Conservation (phyloP, 495 filamentous ascomycete species). For the Aspergillus biplanus region DNA sequence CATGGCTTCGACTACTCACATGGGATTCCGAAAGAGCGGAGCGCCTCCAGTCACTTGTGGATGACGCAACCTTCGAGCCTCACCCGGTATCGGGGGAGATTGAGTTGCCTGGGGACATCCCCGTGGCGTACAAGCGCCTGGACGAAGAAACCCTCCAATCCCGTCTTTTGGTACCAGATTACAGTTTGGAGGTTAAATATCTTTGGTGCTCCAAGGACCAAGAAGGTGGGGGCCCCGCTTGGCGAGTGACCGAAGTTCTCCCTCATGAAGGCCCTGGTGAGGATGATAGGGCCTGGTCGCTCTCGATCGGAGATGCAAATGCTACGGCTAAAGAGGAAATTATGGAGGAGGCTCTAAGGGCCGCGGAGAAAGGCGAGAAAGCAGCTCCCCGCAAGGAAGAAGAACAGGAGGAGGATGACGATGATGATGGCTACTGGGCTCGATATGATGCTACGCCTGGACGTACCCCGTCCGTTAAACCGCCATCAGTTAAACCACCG, state of each 20-base stretch:
- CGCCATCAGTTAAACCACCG: conserved; percentile 54
- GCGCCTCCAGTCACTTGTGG: conserved; percentile 65
- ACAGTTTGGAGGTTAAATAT: conserved; percentile 60
- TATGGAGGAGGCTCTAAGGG: conserved; percentile 43
- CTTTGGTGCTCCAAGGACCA: conserved; percentile 72
- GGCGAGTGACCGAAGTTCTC: conserved; percentile 82
- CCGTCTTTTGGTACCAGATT: conserved; percentile 57
- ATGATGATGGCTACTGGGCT: conserved; percentile 94
- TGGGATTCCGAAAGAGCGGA: conserved; percentile 74
- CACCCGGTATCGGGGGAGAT: conserved; percentile 94
- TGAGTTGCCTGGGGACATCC: conserved; percentile 69
- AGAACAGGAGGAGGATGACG: conserved; percentile 60
- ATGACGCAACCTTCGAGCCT: conserved; percentile 72
- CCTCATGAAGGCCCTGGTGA: conserved; percentile 52
- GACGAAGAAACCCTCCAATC: conserved; percentile 88
- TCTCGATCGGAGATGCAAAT: conserved; percentile 58
- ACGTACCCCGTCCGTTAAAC: conserved; percentile 63
- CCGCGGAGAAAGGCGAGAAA: conserved; percentile 30
- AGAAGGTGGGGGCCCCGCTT: conserved; percentile 69
- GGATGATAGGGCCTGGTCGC: conserved; percentile 51
- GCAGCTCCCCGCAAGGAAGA: conserved; percentile 29
- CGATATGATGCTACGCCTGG: conserved; percentile 87
- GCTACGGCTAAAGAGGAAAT: conserved; percentile 39
- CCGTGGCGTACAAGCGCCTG: conserved; percentile 68
- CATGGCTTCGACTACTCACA: conserved; percentile 89